Base-by-base conservation (phyloP, 1,284 basidiomycete genomes). In the Marasmius sp. region DNA sequence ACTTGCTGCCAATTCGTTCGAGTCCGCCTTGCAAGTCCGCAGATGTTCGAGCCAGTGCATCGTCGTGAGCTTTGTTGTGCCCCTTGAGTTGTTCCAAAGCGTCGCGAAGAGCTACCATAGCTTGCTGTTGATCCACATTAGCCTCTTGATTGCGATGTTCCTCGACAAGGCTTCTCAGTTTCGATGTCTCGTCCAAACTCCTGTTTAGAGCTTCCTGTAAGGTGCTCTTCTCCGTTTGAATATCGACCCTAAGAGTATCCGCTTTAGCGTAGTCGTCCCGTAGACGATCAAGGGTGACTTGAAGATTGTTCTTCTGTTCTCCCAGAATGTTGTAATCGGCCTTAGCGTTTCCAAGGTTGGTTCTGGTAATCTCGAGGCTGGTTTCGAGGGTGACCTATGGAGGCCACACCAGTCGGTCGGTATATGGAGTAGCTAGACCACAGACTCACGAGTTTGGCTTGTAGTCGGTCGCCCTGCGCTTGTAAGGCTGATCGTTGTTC, bases 21-120 rank as follows among this genome's bases (percentile, higher is more conserved):
- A 70, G 59, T 49, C 64, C 64, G 41, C 66, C 67, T 54, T 68
- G 64, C 59, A 70, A 70, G 8, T 67, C 66, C 22, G 58, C 56
- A 5, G 59, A 60, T 8, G 67, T 65, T 56, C 66, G 45, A 59
- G 66, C 22, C 61, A 71, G 63, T 58, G 70, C 60, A n/a, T 45
- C 27, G 16, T 12, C 9, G 20, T 58, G 48, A 16, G 33, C 20
- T 6, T 47, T 12, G 51, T 20, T 14, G 34, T 12, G 48, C 48
- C 48, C 18, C 41, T 34, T 34, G 27, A 36, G 52, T 12, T 54
- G 27, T 8, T 36, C 18, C 27, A 20, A 10, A 49, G 48, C 18
- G 18, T 49, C 27, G 48, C 18, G 48, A 20, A 11, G 48, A 18
- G 11, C 27, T 2, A 11, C 12, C 5, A 18, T 14, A 54, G 34